A percentile compares a stretch with the other conserved stretches of the same genome.
Evolutionary conservation across 139 green algal species (phyloP).

Genomic region (Helicosporidium sp.): DNA sequence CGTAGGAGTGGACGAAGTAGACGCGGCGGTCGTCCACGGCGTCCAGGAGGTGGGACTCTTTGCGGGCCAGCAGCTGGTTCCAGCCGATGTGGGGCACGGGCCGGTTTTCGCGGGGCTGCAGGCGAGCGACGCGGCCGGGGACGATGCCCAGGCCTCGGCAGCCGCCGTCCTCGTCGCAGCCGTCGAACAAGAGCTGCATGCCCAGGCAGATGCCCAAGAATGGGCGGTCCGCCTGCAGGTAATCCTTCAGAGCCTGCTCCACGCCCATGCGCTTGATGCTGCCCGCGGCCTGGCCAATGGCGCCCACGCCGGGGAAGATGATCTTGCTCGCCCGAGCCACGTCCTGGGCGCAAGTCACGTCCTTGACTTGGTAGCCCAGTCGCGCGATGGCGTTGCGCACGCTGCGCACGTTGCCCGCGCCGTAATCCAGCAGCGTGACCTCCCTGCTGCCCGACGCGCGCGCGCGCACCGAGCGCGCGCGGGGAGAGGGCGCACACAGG

Average conservation of each 20-base stretch:
- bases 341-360: conserved; percentile 33
- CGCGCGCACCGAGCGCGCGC: background rate
- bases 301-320: conserved; percentile 91
- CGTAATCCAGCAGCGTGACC: conserved; percentile 92
- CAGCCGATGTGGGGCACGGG: conserved; percentile 95
- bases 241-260: conserved; percentile 57
- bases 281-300: conserved; percentile 73
- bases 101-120: conserved; percentile 46
- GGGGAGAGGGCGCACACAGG: no score
- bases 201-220: conserved; percentile 97
- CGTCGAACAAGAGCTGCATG: conserved; percentile 94
- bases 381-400: conserved; percentile 85
- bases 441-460: background rate
- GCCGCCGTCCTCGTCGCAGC: conserved; percentile 79
- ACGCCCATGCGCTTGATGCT: conserved; percentile 45
- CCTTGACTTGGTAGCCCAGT: conserved; percentile 73
- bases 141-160: conserved; percentile 82
- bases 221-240: conserved; percentile 58
- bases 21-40: conserved; percentile 49
- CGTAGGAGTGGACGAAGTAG: conserved; percentile 97
- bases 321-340: conserved; percentile 21
- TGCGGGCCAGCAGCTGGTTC: conserved; percentile 48
- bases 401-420: conserved; percentile 89
- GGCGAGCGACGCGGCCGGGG: conserved; percentile 50
- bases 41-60: conserved; percentile 28